phyloP scores from a whole-genome alignment of 768 basidiomycete species.

The Chalciporus piperatus region DNA sequence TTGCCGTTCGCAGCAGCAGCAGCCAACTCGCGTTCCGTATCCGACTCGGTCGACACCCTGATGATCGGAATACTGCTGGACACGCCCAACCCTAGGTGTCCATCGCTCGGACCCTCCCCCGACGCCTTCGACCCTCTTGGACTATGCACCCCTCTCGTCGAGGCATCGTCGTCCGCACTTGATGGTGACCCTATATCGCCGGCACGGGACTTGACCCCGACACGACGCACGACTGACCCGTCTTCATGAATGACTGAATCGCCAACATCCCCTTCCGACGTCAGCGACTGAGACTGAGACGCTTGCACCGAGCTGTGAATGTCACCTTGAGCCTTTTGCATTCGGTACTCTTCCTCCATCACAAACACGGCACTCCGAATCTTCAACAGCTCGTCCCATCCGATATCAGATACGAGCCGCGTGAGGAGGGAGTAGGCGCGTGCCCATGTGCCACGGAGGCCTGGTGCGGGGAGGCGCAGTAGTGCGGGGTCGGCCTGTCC shows the following conservation, averaged over 20 bases:
- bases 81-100: conserved; percentile 3
- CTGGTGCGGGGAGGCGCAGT: conserved; percentile 91
- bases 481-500: conserved; percentile 88
- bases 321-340: conserved; percentile 86
- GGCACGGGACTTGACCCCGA: conserved; percentile 2
- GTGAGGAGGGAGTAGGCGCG: conserved; percentile 90
- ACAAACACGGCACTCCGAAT: conserved; percentile 94
- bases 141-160: conserved; percentile 57
- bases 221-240: conserved; percentile 42
- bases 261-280: conserved; percentile 21
- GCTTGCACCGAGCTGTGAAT: conserved; percentile 39
- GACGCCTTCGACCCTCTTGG: conserved; percentile 24
- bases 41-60: conserved; percentile 70
- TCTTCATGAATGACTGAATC: conserved; percentile 60
- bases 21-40: conserved; percentile 44
- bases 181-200: conserved; percentile 14
- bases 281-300: conserved; percentile 24
- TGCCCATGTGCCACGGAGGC: conserved; percentile 93
- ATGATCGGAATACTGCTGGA: conserved; percentile 58
- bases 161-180: conserved; percentile 62
- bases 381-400: conserved; percentile 98
- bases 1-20: conserved; percentile 29
- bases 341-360: conserved; percentile 99
- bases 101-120: conserved; percentile 23
- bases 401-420: conserved; percentile 88